A percentile compares a stretch with the other conserved stretches of the same genome.
Conservation (phyloP, 805 yeast genomes). For the Lipomyces starkeyi region DNA sequence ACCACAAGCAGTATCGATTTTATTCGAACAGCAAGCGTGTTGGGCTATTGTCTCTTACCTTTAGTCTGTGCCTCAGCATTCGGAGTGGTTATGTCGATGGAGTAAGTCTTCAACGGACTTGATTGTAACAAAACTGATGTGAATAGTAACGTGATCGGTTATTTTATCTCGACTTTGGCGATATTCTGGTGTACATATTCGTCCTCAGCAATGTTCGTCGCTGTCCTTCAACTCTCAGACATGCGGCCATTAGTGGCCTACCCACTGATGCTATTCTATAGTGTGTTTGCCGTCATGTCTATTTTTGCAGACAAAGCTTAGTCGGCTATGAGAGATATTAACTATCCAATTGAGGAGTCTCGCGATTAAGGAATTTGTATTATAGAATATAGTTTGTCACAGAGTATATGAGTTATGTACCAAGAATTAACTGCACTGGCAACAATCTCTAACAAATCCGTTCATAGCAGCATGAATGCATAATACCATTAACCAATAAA, state of each 20-base stretch:
- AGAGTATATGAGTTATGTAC: neutral
- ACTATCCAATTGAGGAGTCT: neutral
- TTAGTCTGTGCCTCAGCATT: conserved; percentile 77
- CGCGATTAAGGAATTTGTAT: neutral
- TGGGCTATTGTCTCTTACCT: conserved; percentile 94
- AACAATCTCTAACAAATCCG: neutral
- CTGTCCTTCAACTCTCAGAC: conserved; percentile 79
- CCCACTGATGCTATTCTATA: conserved; percentile 88
- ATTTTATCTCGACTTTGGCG: conserved; percentile 65
- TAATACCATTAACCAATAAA: neutral
- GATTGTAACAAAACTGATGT: neutral
- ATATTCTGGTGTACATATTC: conserved; percentile 92
- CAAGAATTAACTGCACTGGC: neutral
- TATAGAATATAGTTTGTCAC: neutral
- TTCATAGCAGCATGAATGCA: neutral
- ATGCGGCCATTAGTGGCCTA: conserved; percentile 92
- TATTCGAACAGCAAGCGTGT: conserved; percentile 81
- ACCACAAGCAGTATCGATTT: conserved; percentile 51
- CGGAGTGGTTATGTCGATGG: conserved; percentile 69
- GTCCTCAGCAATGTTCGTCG: conserved; percentile 89
- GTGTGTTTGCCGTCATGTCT: conserved; percentile 95
- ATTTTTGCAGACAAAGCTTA: conserved; percentile 63
- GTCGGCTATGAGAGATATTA: neutral
- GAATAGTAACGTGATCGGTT: conserved; percentile 65
- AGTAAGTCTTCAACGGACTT: conserved; percentile 44